phyloP scores from a whole-genome alignment of 2,329 filamentous ascomycete genomes.

The Fusarium musae region DNA sequence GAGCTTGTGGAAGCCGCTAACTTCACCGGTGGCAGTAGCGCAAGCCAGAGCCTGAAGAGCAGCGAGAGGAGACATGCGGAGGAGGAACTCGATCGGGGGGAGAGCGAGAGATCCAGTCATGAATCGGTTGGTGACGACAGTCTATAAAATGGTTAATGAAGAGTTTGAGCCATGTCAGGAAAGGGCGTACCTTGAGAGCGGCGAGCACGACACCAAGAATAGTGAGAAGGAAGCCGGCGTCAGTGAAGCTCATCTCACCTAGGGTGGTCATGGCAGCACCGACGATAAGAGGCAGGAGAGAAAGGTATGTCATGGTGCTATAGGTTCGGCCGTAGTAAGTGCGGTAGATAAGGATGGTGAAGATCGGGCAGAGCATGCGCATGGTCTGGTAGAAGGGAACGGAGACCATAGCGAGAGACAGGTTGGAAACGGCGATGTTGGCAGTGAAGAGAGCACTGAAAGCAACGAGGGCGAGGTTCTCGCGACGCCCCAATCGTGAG shows the following conservation, averaged over 20 bases:
- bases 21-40: slow-evolving; percentile 64
- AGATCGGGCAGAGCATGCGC: slow-evolving; percentile 69
- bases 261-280: slow-evolving; percentile 69
- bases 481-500: slow-evolving; percentile 61
- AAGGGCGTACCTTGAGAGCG: slow-evolving; percentile 60
- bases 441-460: slow-evolving; percentile 71
- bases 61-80: slow-evolving; percentile 71
- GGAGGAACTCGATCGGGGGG: slow-evolving; percentile 68
- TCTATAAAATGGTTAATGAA: slow-evolving; percentile 50
- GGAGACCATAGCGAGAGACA: slow-evolving; percentile 70
- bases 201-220: slow-evolving; percentile 65
- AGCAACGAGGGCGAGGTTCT: slow-evolving; percentile 65
- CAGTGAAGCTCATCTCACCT: slow-evolving; percentile 72
- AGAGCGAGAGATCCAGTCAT: slow-evolving; percentile 70
- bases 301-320: slow-evolving; percentile 66
- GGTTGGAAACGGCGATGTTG: slow-evolving; percentile 73
- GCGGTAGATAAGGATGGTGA: slow-evolving; percentile 71
- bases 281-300: slow-evolving; percentile 68
- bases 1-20: slow-evolving; percentile 53
- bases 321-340: slow-evolving; percentile 66
- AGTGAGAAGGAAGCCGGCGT: slow-evolving; percentile 65
- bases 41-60: slow-evolving; percentile 65
- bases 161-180: neutral
- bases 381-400: slow-evolving; percentile 75
- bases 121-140: slow-evolving; percentile 71